Conservation (phyloP, 306 rosid genomes). For the Nissolia schottii region DNA sequence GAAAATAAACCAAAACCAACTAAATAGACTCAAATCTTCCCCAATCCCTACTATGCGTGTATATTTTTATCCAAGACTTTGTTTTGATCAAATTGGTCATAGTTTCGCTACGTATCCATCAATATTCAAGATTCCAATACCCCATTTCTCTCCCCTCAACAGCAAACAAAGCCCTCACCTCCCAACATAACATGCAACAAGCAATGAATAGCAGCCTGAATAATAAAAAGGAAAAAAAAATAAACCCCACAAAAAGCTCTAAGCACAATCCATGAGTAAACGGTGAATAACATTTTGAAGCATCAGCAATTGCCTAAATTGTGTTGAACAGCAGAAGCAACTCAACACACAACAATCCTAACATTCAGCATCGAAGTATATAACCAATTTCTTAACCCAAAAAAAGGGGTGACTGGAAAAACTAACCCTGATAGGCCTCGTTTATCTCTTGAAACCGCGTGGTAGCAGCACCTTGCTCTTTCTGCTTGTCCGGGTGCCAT, state of each 20-base stretch:
- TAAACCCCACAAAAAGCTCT: background rate
- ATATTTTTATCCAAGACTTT: no score
- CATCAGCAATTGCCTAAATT: background rate
- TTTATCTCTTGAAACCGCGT: slow-evolving; percentile 85
- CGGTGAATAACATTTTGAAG: background rate
- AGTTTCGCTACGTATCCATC: background rate
- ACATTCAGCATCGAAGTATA: background rate
- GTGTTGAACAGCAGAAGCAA: no score
- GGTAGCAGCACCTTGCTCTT: slow-evolving; percentile 56
- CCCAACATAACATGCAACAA: background rate
- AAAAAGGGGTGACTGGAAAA: background rate
- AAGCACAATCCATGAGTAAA: background rate
- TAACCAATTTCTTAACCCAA: no score
- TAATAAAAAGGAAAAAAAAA: background rate
- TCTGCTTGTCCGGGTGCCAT: slow-evolving; percentile 98
- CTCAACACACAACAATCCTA: background rate
- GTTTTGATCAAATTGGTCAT: background rate
- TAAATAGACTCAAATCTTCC: no score
- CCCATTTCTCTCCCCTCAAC: no score
- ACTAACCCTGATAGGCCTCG: slow-evolving; percentile 83
- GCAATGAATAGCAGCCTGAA: background rate
- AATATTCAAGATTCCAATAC: background rate
- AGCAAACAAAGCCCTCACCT: background rate
- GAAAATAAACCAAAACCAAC: no score
- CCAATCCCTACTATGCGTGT: no score